Conservation (phyloP, 441 rosid genomes). For the Populus tomentosa region DNA sequence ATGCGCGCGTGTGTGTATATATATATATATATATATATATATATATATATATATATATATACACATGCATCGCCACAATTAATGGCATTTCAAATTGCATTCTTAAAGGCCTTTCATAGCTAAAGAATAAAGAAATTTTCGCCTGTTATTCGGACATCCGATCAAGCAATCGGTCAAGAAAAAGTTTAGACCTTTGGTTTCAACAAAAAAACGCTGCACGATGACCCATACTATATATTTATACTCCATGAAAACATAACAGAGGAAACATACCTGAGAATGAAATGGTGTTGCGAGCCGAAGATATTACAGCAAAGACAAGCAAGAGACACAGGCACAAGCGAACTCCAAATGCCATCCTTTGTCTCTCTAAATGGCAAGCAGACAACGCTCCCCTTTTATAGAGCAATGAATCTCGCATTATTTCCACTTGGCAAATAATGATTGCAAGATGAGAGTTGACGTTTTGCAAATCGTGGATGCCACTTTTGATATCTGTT, state of each 20-base stretch:
- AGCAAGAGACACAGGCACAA: slow-evolving; percentile 31
- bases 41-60: too few species aligned
- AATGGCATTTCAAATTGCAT: too few species aligned
- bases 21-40: too few species aligned
- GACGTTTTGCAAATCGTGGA: slow-evolving; percentile 14
- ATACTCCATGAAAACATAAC: not conserved
- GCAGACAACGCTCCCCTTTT: slow-evolving; percentile 1
- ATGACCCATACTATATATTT: not conserved
- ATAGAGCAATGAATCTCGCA: slow-evolving; percentile 2
- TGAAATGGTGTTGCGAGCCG: slow-evolving; percentile 33
- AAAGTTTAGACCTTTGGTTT: not conserved
- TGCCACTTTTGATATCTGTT: not conserved
- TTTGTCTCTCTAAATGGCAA: slow-evolving; percentile 2
- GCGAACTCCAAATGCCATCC: slow-evolving; percentile 27
- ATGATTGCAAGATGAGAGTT: slow-evolving; percentile 11
- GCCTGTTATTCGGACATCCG: not conserved
- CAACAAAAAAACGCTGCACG: not conserved
- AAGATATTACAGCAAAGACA: slow-evolving; percentile 27
- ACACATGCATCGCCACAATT: not conserved
- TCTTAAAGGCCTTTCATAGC: not conserved
- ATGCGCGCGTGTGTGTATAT: too few species aligned
- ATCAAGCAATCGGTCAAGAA: not conserved
- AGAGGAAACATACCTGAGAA: slow-evolving; percentile 34
- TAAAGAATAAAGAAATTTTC: not conserved
- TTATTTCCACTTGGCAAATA: not conserved